These are phyloP conservation scores for Alloteropsis semialata DNA, from an alignment of 176 grass and related monocot genomes.

Conservation along the genomic window DNA sequence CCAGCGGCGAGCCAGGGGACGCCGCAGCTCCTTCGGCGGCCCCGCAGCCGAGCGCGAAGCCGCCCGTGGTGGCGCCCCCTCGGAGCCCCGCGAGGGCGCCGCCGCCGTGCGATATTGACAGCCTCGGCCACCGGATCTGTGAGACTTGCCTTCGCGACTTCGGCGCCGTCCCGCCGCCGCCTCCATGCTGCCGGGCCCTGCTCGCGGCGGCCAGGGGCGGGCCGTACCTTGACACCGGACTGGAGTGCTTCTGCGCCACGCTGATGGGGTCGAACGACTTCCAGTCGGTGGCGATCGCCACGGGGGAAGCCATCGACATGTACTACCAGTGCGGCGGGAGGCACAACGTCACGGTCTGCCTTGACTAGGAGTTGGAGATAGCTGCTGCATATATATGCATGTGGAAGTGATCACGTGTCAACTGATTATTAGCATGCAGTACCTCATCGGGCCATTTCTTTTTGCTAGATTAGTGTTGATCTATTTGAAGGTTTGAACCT, in stretches of 20 bases:
- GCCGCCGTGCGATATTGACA: background rate
- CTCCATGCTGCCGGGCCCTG: background rate
- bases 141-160: background rate
- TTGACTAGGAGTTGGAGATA: background rate
- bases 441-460: no score
- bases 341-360: background rate
- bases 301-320: background rate
- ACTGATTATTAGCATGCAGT: no score
- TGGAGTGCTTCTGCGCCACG: background rate
- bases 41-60: no score
- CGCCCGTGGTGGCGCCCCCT: no score
- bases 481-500: no score
- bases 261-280: background rate
- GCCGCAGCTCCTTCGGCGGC: no score
- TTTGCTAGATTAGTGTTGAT: no score
- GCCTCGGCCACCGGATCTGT: background rate
- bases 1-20: background rate
- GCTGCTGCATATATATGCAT: no score
- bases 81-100: no score
- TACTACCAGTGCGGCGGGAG: background rate
- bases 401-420: no score
- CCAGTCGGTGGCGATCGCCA: background rate
- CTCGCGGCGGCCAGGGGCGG: background rate
- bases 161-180: no score
- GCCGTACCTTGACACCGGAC: background rate